Evolutionary conservation across 768 basidiomycete genomes (phyloP).

Genomic region (Auriscalpium vulgare): DNA sequence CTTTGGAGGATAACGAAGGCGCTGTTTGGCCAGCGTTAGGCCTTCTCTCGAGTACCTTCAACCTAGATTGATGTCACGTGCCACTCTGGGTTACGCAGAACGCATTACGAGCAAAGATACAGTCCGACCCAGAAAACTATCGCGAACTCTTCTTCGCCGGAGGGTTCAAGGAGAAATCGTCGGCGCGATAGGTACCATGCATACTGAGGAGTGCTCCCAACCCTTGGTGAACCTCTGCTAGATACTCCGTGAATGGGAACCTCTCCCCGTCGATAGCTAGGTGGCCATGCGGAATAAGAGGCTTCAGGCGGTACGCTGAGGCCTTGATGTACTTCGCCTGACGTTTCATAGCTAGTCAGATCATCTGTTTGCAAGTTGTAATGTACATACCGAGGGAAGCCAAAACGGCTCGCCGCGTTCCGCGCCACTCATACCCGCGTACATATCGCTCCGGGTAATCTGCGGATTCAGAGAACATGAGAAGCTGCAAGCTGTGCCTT

Average conservation of each 20-base stretch:
- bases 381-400: constrained; percentile 42
- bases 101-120: too few relatives aligned
- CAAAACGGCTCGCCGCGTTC: constrained; percentile 56
- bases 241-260: constrained; percentile 65
- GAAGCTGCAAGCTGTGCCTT: not conserved
- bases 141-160: too few relatives aligned
- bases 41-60: too few relatives aligned
- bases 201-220: constrained; percentile 61
- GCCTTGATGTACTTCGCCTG: constrained; percentile 72
- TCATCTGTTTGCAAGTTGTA: too few relatives aligned
- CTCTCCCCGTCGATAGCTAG: constrained; percentile 74
- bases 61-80: too few relatives aligned
- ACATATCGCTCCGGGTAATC: constrained; percentile 43
- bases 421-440: constrained; percentile 51
- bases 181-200: constrained; percentile 49
- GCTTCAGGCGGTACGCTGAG: constrained; percentile 63
- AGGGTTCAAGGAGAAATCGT: constrained; percentile 12
- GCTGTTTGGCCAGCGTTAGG: not conserved
- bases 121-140: too few relatives aligned
- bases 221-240: constrained; percentile 68
- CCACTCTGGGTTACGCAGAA: too few relatives aligned
- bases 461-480: constrained; percentile 15
- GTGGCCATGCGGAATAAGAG: constrained; percentile 42
- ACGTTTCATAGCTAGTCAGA: too few relatives aligned
- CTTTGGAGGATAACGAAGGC: constrained; percentile 1